These are phyloP conservation scores for Vitis riparia DNA, from an alignment of 164 flowering plant species.

Conservation along the genomic window DNA sequence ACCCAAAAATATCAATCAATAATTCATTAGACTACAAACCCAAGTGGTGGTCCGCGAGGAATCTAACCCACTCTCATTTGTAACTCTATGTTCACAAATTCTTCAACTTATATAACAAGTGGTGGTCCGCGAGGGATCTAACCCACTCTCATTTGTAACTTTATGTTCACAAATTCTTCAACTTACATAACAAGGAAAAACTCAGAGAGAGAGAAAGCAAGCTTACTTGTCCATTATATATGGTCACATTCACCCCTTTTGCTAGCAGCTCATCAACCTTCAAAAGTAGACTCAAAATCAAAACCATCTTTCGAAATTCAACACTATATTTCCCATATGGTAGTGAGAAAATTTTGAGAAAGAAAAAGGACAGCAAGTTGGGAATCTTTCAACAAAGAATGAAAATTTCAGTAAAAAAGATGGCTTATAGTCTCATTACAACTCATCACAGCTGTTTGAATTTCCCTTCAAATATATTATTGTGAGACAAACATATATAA, in stretches of 20 bases:
- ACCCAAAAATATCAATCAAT: background rate
- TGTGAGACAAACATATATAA: background rate
- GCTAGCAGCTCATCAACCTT: conserved; percentile 83
- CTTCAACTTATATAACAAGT: background rate
- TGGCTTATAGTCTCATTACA: no score
- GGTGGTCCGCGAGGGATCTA: no score
- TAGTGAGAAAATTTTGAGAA: background rate
- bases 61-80: no score
- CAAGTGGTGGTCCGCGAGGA: background rate
- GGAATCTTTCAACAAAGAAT: background rate
- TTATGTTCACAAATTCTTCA: no score
- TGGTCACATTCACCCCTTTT: conserved; percentile 75
- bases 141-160: no score
- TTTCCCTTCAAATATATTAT: no score
- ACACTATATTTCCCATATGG: background rate
- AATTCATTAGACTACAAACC: background rate
- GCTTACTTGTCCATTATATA: conserved; percentile 86
- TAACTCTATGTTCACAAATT: no score
- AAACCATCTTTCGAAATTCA: background rate
- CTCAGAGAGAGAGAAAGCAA: background rate
- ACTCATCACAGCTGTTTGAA: no score
- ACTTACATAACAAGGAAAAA: no score
- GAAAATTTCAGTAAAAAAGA: no score
- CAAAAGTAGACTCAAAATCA: background rate
- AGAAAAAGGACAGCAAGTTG: background rate